These are phyloP conservation scores for Rhizopogon salebrosus DNA, from an alignment of 768 basidiomycete genomes.

Conservation along the genomic window DNA sequence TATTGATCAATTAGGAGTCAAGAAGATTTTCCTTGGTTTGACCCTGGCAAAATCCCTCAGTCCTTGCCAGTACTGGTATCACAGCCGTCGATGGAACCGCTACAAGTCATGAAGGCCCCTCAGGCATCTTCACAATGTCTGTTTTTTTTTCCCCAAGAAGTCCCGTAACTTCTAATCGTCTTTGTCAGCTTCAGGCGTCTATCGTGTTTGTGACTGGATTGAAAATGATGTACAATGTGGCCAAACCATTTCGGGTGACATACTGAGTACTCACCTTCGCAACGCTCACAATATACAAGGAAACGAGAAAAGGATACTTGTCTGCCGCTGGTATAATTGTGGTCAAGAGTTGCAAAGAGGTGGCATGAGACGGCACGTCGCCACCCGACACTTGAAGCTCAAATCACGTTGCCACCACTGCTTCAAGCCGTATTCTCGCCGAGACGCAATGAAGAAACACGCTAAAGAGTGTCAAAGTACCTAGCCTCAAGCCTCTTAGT, in stretches of 20 bases:
- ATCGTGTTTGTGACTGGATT: constrained; percentile 17
- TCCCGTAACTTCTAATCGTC: neutral
- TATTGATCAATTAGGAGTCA: neutral
- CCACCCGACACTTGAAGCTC: constrained; percentile 16
- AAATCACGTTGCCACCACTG: constrained; percentile 18
- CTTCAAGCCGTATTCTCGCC: constrained; percentile 21
- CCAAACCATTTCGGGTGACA: constrained; percentile 14
- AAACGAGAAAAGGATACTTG: constrained; percentile 10
- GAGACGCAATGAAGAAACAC: constrained; percentile 21
- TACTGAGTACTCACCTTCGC: constrained; percentile 19
- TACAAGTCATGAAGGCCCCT: neutral
- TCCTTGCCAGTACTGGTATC: neutral
- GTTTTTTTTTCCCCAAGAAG: neutral
- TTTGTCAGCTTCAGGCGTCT: neutral
- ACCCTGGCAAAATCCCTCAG: too few relatives aligned
- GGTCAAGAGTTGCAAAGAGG: constrained; percentile 22
- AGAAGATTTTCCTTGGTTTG: neutral
- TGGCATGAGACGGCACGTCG: constrained; percentile 17
- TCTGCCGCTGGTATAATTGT: constrained; percentile 20
- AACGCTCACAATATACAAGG: constrained; percentile 14
- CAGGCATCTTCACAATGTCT: neutral
- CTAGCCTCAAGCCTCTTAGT: constrained; percentile 5
- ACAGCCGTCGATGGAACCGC: neutral
- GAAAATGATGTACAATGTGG: constrained; percentile 15
- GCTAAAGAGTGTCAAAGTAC: constrained; percentile 21